Evolutionary conservation across 306 rosid genomes (phyloP), one percentile per base, ranked within the genome.

Genomic region (Cercis canadensis): DNA sequence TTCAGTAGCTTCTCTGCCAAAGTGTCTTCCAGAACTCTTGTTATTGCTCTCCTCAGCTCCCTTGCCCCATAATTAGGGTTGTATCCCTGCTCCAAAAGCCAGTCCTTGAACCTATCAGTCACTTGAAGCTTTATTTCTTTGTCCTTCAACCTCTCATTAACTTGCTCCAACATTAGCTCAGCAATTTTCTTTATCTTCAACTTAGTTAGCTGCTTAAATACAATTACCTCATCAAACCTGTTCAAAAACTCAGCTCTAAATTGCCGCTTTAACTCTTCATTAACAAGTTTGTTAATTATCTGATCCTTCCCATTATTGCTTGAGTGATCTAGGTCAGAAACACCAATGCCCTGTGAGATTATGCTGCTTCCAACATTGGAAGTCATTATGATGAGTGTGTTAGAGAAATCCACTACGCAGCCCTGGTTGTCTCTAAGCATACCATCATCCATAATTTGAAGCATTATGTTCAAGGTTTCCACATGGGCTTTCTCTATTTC

Each of bases 401-500:
- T 85, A 66, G 82, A 82, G 74, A 82, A 85, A 67, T 85, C 89
- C 16, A 82, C 87, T 0, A 87, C 82, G 57, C 89, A 73, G 5
- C 89, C 89, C 75, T 85, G 82, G 72, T 87, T 85, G 62, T 85
- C 89, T 0, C 87, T 85, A 70, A 85, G 71, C 56, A 87, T 76
- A 43, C 89, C 89, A 40, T 85, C 87, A 72, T 85, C 87, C 0
- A 85, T 84, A 60, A 85, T 85, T 70, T 85, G 89, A 70, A 82
- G 87, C 89, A 85, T 85, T 87, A 85, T 85, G 83, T 82, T 82
- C 64, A 85, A 85, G 47, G 82, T 85, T 44, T 85, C 89, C 0
- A 87, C 87, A 67, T 85, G 89, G 33, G 90, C 90, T 82, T 86
- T 86, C 76, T 86, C 90, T 6, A 83, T 86, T 76, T 82, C 89